These are phyloP conservation scores for Batkoa obscura DNA, from an alignment of 371 early-diverging fungal genomes.

Conservation along the genomic window DNA sequence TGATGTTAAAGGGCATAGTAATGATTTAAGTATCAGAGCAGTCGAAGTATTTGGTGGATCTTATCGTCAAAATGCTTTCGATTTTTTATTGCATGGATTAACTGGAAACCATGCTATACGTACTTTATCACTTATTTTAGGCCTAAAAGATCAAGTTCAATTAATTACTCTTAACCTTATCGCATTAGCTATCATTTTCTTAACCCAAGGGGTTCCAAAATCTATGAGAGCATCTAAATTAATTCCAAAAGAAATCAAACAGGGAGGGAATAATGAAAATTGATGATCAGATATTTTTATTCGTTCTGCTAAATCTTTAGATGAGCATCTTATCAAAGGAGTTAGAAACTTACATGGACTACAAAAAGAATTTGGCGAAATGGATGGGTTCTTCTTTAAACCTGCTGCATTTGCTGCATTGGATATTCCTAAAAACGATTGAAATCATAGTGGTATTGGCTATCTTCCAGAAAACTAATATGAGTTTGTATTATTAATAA, in stretches of 20 bases:
- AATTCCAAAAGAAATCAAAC: neutral
- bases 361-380: neutral
- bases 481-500: too few species aligned
- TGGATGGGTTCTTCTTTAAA: too few species aligned
- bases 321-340: neutral
- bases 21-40: too few species aligned
- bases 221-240: too few species aligned
- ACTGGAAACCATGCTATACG: conserved; percentile 4
- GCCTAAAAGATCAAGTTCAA: neutral
- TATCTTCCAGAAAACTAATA: too few species aligned
- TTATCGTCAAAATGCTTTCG: too few species aligned
- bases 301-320: too few species aligned
- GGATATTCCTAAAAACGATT: neutral
- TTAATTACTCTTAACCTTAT: neutral
- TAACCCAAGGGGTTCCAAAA: neutral
- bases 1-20: too few species aligned
- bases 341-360: neutral
- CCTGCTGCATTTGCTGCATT: neutral
- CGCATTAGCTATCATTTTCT: neutral
- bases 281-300: too few species aligned
- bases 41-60: too few species aligned
- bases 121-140: neutral
- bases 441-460: neutral
- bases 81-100: conserved; percentile 5
- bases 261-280: too few species aligned